Percentiles rank a stretch among this genome's conserved stretches.
Conservation (phyloP, 1,139 yeast species). For the Yamadazyma siamensis region DNA sequence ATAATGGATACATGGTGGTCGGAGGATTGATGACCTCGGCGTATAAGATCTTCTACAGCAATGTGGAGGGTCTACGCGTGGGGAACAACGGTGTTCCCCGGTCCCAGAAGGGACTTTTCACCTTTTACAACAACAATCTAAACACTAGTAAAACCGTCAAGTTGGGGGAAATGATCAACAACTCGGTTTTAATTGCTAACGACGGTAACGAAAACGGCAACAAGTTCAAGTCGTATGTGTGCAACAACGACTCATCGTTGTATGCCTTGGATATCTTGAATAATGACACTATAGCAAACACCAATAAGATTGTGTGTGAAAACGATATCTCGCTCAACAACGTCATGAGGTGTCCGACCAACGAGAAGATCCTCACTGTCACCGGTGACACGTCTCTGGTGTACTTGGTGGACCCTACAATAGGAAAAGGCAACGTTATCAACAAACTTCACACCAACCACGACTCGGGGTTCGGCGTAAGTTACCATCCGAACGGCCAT, state of each 20-base stretch:
- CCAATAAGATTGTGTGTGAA: slow-evolving; percentile 33
- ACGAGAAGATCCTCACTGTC: slow-evolving; percentile 30
- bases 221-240: slow-evolving; percentile 50
- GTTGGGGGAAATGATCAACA: slow-evolving; percentile 80
- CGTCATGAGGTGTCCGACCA: slow-evolving; percentile 30
- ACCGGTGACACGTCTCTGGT: slow-evolving; percentile 42
- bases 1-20: slow-evolving; percentile 55
- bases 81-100: slow-evolving; percentile 16
- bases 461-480: slow-evolving; percentile 80
- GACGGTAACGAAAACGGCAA: slow-evolving; percentile 25
- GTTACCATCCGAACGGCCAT: slow-evolving; percentile 70
- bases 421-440: slow-evolving; percentile 13
- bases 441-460: slow-evolving; percentile 50
- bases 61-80: slow-evolving; percentile 22
- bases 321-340: slow-evolving; percentile 40
- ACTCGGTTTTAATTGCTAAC: slow-evolving; percentile 58
- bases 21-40: slow-evolving; percentile 60
- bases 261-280: slow-evolving; percentile 63
- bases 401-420: slow-evolving; percentile 34
- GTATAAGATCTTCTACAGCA: slow-evolving; percentile 24
- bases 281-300: slow-evolving; percentile 39
- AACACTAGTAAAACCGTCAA: slow-evolving; percentile 48
- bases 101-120: slow-evolving; percentile 55
- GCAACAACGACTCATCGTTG: slow-evolving; percentile 77
- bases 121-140: slow-evolving; percentile 50